A percentile compares a stretch with the other conserved stretches of the same genome.
These are phyloP conservation scores for Xylariaceae sp. DNA, from an alignment of 2,329 filamentous ascomycete genomes.

Conservation along the genomic window DNA sequence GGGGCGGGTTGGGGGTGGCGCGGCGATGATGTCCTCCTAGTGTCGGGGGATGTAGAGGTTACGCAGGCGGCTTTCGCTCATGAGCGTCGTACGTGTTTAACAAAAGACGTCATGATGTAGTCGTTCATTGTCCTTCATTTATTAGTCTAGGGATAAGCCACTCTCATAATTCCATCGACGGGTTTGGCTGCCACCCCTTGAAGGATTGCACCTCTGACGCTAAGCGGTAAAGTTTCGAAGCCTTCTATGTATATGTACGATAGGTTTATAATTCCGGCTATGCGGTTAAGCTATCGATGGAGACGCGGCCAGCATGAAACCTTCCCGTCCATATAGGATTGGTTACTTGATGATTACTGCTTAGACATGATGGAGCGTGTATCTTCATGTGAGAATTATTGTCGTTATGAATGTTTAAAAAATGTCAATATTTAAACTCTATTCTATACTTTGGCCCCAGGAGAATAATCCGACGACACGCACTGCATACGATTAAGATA, in stretches of 20 bases:
- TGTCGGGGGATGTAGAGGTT: background rate
- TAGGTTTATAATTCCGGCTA: background rate
- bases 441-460: no score
- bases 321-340: background rate
- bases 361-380: no score
- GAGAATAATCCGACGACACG: no score
- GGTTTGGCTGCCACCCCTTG: background rate
- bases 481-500: no score
- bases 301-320: constrained; percentile 10
- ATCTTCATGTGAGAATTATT: no score
- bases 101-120: no score
- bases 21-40: background rate
- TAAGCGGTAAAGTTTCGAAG: constrained; percentile 9
- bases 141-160: background rate
- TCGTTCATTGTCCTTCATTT: no score
- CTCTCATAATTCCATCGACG: background rate
- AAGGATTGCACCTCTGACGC: background rate
- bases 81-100: background rate
- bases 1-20: no score
- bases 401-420: no score
- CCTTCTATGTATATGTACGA: background rate
- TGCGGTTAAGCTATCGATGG: constrained; percentile 5
- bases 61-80: constrained; percentile 28
- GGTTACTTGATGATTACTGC: background rate
- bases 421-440: no score